phyloP scores from a whole-genome alignment of 805 yeast genomes.

The Kuraishia cidri region DNA sequence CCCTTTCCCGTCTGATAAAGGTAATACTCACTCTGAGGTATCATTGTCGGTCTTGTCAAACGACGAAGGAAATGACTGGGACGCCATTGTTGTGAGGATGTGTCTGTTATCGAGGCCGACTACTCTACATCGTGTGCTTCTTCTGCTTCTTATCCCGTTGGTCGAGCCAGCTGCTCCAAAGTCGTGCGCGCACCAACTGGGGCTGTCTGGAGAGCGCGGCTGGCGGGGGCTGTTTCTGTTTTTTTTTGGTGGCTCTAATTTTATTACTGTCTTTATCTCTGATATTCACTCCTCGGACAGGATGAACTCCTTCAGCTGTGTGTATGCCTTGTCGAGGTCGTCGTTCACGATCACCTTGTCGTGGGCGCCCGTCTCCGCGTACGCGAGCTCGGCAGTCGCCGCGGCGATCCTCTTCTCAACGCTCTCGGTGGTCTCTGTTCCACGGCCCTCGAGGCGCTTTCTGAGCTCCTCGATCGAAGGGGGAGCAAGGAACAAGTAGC shows the following conservation, averaged over 20 bases:
- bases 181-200: too few species aligned
- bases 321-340: constrained; percentile 82
- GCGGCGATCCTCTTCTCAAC: constrained; percentile 78
- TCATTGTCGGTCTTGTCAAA: constrained; percentile 30
- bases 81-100: not conserved
- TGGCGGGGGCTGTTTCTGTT: too few species aligned
- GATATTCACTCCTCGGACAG: constrained; percentile 32
- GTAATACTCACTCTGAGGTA: constrained; percentile 29
- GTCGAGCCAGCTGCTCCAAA: too few species aligned
- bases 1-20: too few species aligned
- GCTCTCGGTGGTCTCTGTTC: constrained; percentile 89
- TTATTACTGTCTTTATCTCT: too few species aligned
- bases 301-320: constrained; percentile 71
- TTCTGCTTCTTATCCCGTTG: too few species aligned
- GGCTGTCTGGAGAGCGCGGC: too few species aligned
- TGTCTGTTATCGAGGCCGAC: too few species aligned
- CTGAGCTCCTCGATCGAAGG: constrained; percentile 79
- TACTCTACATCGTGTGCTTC: too few species aligned
- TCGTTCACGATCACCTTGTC: constrained; percentile 86
- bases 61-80: constrained; percentile 36
- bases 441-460: constrained; percentile 75
- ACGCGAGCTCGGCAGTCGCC: constrained; percentile 84
- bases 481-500: constrained; percentile 83
- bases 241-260: too few species aligned
- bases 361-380: constrained; percentile 85